Base-by-base conservation (phyloP, 192 early-diverging fungal genomes). In the Gaertneriomyces sp. region DNA sequence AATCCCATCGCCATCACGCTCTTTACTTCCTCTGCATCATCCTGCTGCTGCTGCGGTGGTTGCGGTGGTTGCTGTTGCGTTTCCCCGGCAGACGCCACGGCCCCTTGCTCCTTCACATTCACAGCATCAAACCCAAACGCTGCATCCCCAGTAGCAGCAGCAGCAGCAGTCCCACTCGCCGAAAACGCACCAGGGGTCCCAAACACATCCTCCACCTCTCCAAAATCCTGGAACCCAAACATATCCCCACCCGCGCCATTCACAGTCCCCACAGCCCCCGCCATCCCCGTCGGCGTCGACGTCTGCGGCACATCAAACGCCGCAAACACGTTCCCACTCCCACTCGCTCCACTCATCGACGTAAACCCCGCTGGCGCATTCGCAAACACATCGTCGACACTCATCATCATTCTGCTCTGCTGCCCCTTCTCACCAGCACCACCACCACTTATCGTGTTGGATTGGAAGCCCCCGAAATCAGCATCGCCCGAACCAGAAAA, bases 1-100 rank as follows among this genome's bases (percentile, higher is more conserved):
- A 79, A 79, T 11, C 77, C 77, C 62, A 79, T 9, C 3, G 65
- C 61, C 53, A 70, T 70, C 6, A 79, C 58, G 41, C 74, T 43
- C 56, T 72, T 55, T 25, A 79, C 74, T 60, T 79, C 77, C 17
- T 65, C 56, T 11, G 53, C 58, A 20, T 71, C 70, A 16, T 74
- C 71, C 7, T 47, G 52, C 7, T 60, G 58, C 19, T 42, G 1
- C 3, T 47, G 67, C 6, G 41, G 42, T 7, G 58, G 40, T 4
- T 58, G 59, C 4, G 57, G 57, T 4, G 46, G 55, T 42, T 40
- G 53, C 57, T 14, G n/a, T 7, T 14, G 12, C 12, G 10, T 20
- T 51, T 60, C n/a, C 12, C 11, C n/a, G 0, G 58, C 12, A 42
- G 58, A 42, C 33, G 58, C 1, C 20, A 42, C 10, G 11, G 20